Percentiles rank a stretch among this genome's conserved stretches.
Conservation (phyloP, 352 stramenopile species). For the Phytophthora cajani region DNA sequence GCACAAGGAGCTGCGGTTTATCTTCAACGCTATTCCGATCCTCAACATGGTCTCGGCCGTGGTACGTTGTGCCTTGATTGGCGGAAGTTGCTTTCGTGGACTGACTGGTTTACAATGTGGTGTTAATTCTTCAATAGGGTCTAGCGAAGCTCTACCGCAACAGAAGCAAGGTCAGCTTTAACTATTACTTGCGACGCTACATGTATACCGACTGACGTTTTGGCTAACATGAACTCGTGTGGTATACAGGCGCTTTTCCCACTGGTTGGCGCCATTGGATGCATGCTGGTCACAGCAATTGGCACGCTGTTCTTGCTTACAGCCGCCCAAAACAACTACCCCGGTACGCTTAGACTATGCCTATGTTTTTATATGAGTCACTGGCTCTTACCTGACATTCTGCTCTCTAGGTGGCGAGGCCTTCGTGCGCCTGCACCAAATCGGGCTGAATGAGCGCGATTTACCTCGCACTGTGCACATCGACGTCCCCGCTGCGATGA, state of each 20-base stretch:
- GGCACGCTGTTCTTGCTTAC: slow-evolving; percentile 66
- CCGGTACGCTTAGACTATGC: slow-evolving; percentile 53
- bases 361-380: neutral
- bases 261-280: slow-evolving; percentile 58
- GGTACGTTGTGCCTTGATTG: slow-evolving; percentile 41
- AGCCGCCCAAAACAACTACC: slow-evolving; percentile 93
- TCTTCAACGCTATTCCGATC: slow-evolving; percentile 97
- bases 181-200: neutral
- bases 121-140: slow-evolving; percentile 42
- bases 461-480: slow-evolving; percentile 84
- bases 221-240: neutral
- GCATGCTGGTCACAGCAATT: slow-evolving; percentile 52
- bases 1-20: slow-evolving; percentile 99
- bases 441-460: slow-evolving; percentile 38
- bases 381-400: slow-evolving; percentile 6
- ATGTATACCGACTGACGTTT: neutral
- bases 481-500: slow-evolving; percentile 95
- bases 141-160: slow-evolving; percentile 73
- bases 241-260: slow-evolving; percentile 51
- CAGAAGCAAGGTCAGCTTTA: slow-evolving; percentile 54
- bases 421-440: slow-evolving; percentile 65
- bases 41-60: slow-evolving; percentile 94
- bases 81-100: neutral
- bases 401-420: slow-evolving; percentile 62
- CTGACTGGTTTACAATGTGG: neutral